phyloP scores from a whole-genome alignment of 176 grass and related monocot species.

The Eremochloa ophiuroides region DNA sequence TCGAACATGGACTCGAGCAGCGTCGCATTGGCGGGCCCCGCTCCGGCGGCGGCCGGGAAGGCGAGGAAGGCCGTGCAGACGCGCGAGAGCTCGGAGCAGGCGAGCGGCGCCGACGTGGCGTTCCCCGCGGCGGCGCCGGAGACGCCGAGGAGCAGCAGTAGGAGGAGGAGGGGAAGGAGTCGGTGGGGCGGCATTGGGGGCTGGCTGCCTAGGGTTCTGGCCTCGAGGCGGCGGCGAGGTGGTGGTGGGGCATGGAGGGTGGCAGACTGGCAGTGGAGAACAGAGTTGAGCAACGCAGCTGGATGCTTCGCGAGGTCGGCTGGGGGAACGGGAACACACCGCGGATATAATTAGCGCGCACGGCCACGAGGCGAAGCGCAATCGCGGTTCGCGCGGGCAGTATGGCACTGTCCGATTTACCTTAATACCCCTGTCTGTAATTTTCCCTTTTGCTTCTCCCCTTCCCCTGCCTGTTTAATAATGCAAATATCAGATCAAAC shows the following conservation, averaged over 20 bases:
- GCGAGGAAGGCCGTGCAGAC: slow-evolving; percentile 96
- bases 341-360: slow-evolving; percentile 18
- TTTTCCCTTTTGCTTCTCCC: not conserved
- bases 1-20: slow-evolving; percentile 91
- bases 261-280: slow-evolving; percentile 27
- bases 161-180: slow-evolving; percentile 9
- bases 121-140: slow-evolving; percentile 5
- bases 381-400: not conserved
- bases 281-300: slow-evolving; percentile 26
- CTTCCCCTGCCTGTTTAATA: not conserved
- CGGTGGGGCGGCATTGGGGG: slow-evolving; percentile 33
- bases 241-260: slow-evolving; percentile 33
- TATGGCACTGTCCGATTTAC: not conserved
- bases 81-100: slow-evolving; percentile 78
- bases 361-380: not conserved
- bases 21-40: slow-evolving; percentile 19
- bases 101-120: slow-evolving; percentile 52
- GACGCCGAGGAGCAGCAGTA: slow-evolving; percentile 15
- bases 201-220: slow-evolving; percentile 29
- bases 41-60: slow-evolving; percentile 43
- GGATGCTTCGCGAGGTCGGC: slow-evolving; percentile 43
- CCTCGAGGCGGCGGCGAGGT: slow-evolving; percentile 37
- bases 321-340: slow-evolving; percentile 6
- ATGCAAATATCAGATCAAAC: not conserved
- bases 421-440: not conserved